Percentiles rank a stretch among this genome's conserved stretches.
Evolutionary conservation across 805 yeast species (phyloP).

Genomic region (Saccharomycopsis olivae): DNA sequence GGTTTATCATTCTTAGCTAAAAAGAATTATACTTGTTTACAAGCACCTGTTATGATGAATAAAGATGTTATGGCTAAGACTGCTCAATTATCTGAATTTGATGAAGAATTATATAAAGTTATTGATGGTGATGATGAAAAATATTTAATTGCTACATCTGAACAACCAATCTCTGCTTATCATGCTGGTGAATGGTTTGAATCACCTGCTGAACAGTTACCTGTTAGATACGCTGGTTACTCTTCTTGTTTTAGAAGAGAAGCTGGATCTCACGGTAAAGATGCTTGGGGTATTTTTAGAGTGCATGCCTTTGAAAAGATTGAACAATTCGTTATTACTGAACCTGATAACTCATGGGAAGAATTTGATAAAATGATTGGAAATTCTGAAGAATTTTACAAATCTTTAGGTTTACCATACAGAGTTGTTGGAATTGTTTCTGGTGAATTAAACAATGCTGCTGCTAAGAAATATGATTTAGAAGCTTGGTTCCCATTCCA

Average conservation of each 20-base stretch:
- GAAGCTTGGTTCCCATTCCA: slow-evolving; percentile 99
- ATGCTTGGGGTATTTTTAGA: slow-evolving; percentile 99
- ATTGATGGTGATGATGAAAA: slow-evolving; percentile 96
- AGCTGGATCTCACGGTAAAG: slow-evolving; percentile 99
- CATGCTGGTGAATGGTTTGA: slow-evolving; percentile 98
- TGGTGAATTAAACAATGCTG: slow-evolving; percentile 97
- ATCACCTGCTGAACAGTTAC: slow-evolving; percentile 92
- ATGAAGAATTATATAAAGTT: slow-evolving; percentile 96
- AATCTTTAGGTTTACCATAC: slow-evolving; percentile 87
- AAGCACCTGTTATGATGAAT: slow-evolving; percentile 99
- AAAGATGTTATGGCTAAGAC: slow-evolving; percentile 99
- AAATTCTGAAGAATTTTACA: slow-evolving; percentile 84
- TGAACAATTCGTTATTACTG: slow-evolving; percentile 92
- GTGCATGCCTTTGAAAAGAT: slow-evolving; percentile 98
- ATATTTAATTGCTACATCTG: slow-evolving; percentile 95
- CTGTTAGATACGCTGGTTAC: slow-evolving; percentile 94
- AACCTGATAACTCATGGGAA: slow-evolving; percentile 96
- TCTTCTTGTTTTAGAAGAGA: slow-evolving; percentile 99
- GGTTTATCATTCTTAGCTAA: slow-evolving; percentile 77
- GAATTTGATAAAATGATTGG: slow-evolving; percentile 96
- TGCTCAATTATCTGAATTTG: slow-evolving; percentile 95
- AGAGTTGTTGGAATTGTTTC: slow-evolving; percentile 97
- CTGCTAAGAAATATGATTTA: slow-evolving; percentile 96
- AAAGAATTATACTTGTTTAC: slow-evolving; percentile 79
- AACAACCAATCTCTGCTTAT: slow-evolving; percentile 97